Evolutionary conservation across 805 yeast genomes (phyloP).

Genomic region (Millerago galiae): DNA sequence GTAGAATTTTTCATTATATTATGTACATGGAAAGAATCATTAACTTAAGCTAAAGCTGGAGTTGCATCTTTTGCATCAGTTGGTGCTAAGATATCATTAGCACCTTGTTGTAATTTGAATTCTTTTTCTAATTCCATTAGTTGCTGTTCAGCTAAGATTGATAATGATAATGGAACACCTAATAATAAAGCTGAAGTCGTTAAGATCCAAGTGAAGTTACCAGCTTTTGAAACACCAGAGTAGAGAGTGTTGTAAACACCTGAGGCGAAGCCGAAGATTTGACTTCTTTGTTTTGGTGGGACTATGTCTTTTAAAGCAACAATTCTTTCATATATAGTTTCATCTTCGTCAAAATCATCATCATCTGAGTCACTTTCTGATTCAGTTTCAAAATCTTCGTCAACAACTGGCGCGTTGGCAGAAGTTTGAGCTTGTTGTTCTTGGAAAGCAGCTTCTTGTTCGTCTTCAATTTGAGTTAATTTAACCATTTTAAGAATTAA

Average conservation of each 20-base stretch:
- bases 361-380: slow-evolving; percentile 33
- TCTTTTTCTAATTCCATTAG: slow-evolving; percentile 91
- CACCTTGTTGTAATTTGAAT: slow-evolving; percentile 72
- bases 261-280: slow-evolving; percentile 28
- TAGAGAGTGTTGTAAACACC: slow-evolving; percentile 35
- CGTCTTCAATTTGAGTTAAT: slow-evolving; percentile 65
- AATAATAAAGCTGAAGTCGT: slow-evolving; percentile 78
- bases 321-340: slow-evolving; percentile 80
- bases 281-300: slow-evolving; percentile 77
- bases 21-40: slow-evolving; percentile 4
- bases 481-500: slow-evolving; percentile 49
- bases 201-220: slow-evolving; percentile 76
- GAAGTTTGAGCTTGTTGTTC: slow-evolving; percentile 27
- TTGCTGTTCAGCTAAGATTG: slow-evolving; percentile 90
- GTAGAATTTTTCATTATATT: neutral
- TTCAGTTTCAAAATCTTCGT: slow-evolving; percentile 46
- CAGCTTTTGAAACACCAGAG: slow-evolving; percentile 51
- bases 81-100: slow-evolving; percentile 67
- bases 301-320: slow-evolving; percentile 87
- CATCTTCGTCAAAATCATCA: slow-evolving; percentile 53
- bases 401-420: slow-evolving; percentile 30
- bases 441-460: slow-evolving; percentile 29
- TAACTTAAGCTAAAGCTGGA: slow-evolving; percentile 21
- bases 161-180: slow-evolving; percentile 88
- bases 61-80: slow-evolving; percentile 38